Evolutionary conservation across 1,284 basidiomycete genomes (phyloP).

Genomic region (Ceratobasidium sp.): DNA sequence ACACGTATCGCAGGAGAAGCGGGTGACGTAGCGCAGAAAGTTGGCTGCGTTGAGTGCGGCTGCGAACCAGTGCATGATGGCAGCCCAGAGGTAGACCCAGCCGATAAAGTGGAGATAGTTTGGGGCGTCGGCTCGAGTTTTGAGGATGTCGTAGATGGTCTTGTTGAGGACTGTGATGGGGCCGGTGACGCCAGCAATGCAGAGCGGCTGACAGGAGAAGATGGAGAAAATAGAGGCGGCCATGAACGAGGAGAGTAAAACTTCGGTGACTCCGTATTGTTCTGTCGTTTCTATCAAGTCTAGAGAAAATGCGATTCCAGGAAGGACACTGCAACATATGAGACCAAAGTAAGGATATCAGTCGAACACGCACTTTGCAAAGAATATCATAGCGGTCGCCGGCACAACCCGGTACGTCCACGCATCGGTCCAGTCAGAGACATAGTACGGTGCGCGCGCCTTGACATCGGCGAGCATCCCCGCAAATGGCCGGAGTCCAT

Average conservation of each 20-base stretch:
- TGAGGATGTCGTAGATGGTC: conserved; percentile 86
- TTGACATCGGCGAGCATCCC: conserved; percentile 87
- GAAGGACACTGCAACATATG: conserved; percentile 72
- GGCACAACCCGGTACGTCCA: conserved; percentile 89
- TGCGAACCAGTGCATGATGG: conserved; percentile 91
- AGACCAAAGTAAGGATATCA: conserved; percentile 7
- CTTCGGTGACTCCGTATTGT: conserved; percentile 92
- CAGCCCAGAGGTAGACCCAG: conserved; percentile 83
- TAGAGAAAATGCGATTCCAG: conserved; percentile 92
- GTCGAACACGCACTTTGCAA: conserved; percentile 72
- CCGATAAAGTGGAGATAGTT: conserved; percentile 89
- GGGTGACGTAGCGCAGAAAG: conserved; percentile 87
- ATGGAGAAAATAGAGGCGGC: conserved; percentile 92
- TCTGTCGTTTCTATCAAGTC: conserved; percentile 94
- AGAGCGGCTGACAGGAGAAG: conserved; percentile 91
- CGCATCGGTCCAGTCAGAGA: conserved; percentile 88
- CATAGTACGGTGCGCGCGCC: conserved; percentile 83
- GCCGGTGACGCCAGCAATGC: conserved; percentile 94
- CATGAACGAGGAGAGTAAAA: conserved; percentile 81
- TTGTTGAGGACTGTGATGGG: conserved; percentile 94
- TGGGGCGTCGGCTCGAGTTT: conserved; percentile 69
- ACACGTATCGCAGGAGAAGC: conserved; percentile 94
- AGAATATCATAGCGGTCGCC: conserved; percentile 82
- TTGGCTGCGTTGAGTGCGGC: conserved; percentile 86
- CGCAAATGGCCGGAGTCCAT: conserved; percentile 62